These are phyloP conservation scores for Kingdonia uniflora DNA, from an alignment of 164 flowering plant genomes.

Conservation along the genomic window DNA sequence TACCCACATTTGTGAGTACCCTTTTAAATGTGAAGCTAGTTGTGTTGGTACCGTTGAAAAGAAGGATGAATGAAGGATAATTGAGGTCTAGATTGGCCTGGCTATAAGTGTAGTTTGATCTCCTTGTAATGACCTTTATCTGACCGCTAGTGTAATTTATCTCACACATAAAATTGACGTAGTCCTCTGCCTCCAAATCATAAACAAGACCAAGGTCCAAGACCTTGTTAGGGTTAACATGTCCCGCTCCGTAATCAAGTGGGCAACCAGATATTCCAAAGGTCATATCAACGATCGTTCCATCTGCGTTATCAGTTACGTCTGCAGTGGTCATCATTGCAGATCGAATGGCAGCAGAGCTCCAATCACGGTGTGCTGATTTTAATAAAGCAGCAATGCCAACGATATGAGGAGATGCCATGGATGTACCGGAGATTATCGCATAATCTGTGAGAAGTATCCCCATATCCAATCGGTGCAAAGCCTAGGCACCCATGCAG, in stretches of 20 bases:
- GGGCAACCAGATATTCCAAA: constrained; percentile 6
- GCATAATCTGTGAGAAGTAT: constrained; percentile 5
- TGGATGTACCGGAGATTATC: constrained; percentile 10
- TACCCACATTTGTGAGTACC: constrained; percentile 12
- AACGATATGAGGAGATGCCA: constrained; percentile 8
- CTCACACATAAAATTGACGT: constrained; percentile 14
- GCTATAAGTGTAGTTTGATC: constrained; percentile 6
- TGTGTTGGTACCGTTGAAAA: constrained; percentile 16
- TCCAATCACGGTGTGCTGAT: constrained; percentile 7
- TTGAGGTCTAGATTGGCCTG: constrained; percentile 11
- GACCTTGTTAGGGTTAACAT: constrained; percentile 17
- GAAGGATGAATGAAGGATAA: constrained; percentile 15
- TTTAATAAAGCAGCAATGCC: constrained; percentile 11
- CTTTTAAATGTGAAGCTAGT: constrained; percentile 12
- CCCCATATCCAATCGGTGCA: constrained; percentile 1
- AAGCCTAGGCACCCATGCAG: constrained; percentile 14
- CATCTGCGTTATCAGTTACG: constrained; percentile 1
- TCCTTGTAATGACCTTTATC: constrained; percentile 6
- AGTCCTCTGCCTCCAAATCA: constrained; percentile 12
- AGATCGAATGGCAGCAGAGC: constrained; percentile 11
- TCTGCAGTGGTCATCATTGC: constrained; percentile 16
- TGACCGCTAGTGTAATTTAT: constrained; percentile 11
- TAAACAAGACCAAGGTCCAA: constrained; percentile 18
- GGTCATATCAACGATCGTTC: constrained; percentile 5
- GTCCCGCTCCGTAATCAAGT: constrained; percentile 18